These are phyloP conservation scores for Luffa acutangula DNA, from an alignment of 306 rosid genomes.

Conservation along the genomic window DNA sequence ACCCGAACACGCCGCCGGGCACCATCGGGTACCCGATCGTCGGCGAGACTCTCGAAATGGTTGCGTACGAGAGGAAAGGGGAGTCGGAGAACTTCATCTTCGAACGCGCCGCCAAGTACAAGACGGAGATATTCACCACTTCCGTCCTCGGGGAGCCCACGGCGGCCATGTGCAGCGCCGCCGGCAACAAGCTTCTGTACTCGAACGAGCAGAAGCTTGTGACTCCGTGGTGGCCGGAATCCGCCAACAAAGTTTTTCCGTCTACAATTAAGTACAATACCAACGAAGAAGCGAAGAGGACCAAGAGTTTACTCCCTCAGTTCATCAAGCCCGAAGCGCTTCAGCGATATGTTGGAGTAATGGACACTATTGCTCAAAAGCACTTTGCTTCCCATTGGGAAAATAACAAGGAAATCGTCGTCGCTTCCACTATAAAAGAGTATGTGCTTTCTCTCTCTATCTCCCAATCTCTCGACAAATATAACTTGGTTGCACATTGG, in stretches of 20 bases:
- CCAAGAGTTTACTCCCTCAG: neutral
- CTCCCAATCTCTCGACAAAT: no score
- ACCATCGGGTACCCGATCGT: neutral
- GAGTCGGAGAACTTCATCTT: constrained; percentile 2
- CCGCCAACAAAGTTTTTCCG: constrained; percentile 7
- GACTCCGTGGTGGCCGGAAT: constrained; percentile 9
- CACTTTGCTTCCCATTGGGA: constrained; percentile 7
- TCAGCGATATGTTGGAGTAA: neutral
- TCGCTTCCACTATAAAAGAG: neutral
- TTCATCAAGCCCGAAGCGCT: constrained; percentile 12
- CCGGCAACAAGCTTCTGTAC: neutral
- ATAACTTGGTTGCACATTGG: no score
- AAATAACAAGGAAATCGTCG: neutral
- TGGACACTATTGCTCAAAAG: neutral
- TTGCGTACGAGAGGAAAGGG: neutral
- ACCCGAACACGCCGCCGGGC: neutral
- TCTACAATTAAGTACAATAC: neutral
- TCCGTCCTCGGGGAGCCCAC: constrained; percentile 1
- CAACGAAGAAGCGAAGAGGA: neutral
- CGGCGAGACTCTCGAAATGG: neutral
- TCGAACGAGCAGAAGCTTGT: constrained; percentile 5
- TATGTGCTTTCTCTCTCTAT: neutral
- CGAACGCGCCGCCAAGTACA: neutral
- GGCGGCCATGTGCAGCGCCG: neutral
- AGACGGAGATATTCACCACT: neutral